Percentiles rank a stretch among this genome's conserved stretches.
These are phyloP conservation scores for Suillus tomentosus DNA, from an alignment of 768 basidiomycete genomes.

Conservation along the genomic window DNA sequence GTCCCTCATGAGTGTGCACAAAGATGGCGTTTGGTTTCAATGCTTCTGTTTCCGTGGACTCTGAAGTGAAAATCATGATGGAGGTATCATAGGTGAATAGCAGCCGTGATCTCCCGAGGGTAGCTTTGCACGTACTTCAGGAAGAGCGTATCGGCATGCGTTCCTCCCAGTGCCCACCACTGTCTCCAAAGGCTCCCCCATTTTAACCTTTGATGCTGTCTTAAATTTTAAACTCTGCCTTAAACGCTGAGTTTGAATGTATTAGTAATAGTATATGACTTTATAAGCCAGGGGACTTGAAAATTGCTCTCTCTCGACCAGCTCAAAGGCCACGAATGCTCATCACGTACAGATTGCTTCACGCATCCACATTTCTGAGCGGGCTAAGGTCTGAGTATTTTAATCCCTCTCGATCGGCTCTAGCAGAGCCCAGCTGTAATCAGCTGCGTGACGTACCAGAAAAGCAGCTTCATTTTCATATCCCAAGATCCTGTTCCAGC, in stretches of 20 bases:
- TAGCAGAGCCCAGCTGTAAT: conserved; percentile 59
- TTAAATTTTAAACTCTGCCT: background rate
- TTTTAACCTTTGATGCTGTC: no score
- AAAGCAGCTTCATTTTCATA: conserved; percentile 40
- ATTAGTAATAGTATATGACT: no score
- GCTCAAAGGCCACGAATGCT: conserved; percentile 66
- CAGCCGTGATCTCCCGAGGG: background rate
- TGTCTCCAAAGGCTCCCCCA: background rate
- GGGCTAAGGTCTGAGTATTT: conserved; percentile 80
- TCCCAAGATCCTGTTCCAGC: conserved; percentile 42
- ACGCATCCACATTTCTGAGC: conserved; percentile 50
- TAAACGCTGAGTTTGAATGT: conserved; percentile 1
- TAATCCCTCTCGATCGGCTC: conserved; percentile 60
- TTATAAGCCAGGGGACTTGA: background rate
- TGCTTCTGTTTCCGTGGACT: background rate
- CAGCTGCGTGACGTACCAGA: conserved; percentile 65
- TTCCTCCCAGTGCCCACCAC: background rate
- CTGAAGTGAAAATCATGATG: background rate
- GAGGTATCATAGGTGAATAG: background rate
- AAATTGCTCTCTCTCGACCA: conserved; percentile 17
- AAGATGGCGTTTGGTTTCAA: background rate
- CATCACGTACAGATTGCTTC: conserved; percentile 49
- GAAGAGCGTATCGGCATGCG: background rate
- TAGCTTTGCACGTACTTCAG: background rate
- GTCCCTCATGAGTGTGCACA: background rate